Conservation (phyloP, 2,329 filamentous ascomycete species). For the Rhinocladiella mackenziei region DNA sequence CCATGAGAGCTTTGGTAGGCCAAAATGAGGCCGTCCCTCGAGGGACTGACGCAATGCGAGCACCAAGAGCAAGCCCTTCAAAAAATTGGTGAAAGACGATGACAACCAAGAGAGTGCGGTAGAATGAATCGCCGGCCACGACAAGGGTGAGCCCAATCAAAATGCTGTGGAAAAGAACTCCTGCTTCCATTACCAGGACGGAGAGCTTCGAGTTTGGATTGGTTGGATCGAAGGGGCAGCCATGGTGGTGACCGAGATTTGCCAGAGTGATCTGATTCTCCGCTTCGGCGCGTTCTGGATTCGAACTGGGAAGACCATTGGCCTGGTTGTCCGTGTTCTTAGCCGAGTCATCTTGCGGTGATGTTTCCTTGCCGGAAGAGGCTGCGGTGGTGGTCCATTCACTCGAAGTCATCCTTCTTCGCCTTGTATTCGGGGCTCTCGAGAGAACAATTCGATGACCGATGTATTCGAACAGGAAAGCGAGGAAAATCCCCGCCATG, state of each 20-base stretch:
- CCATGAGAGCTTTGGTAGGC: constrained; percentile 63
- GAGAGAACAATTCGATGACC: constrained; percentile 55
- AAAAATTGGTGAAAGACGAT: constrained; percentile 78
- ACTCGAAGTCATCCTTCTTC: constrained; percentile 29
- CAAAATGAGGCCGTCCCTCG: constrained; percentile 45
- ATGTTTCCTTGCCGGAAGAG: constrained; percentile 14
- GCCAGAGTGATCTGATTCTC: constrained; percentile 19
- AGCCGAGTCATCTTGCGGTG: too few species aligned
- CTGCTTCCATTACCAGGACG: constrained; percentile 67
- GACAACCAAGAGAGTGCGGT: constrained; percentile 54
- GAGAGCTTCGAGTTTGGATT: constrained; percentile 51
- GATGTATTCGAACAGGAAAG: constrained; percentile 67
- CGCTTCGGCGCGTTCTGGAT: too few species aligned
- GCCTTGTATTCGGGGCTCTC: constrained; percentile 1
- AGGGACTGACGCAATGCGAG: constrained; percentile 60
- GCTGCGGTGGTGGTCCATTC: constrained; percentile 8
- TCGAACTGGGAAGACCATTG: too few species aligned
- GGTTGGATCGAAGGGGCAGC: constrained; percentile 31
- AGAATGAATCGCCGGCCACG: constrained; percentile 49
- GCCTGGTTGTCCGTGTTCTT: too few species aligned
- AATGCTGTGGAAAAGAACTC: constrained; percentile 71
- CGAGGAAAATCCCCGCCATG: constrained; percentile 69
- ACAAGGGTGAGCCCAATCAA: constrained; percentile 51
- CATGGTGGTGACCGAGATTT: constrained; percentile 36
- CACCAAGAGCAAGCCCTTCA: constrained; percentile 69